Conservation (phyloP, 495 filamentous ascomycete species). For the Xylaria flabelliformis region DNA sequence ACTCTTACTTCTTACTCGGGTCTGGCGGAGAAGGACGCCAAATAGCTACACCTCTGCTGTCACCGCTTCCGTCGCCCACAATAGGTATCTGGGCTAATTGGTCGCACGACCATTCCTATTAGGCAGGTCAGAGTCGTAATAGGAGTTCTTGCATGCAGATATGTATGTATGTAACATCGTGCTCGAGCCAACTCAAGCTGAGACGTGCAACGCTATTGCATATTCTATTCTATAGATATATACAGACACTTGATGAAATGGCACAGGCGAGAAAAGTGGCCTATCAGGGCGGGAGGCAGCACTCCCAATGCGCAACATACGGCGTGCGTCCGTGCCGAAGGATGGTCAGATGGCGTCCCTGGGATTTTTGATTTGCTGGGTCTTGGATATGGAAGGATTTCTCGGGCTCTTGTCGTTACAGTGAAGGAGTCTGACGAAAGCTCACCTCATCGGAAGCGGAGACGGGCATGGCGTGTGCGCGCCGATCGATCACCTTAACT, state of each 20-base stretch:
- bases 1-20: not conserved
- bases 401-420: constrained; percentile 12
- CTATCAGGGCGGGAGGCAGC: constrained; percentile 25
- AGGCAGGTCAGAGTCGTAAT: constrained; percentile 30
- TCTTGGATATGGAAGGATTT: constrained; percentile 12
- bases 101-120: constrained; percentile 11
- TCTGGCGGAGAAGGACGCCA: not conserved
- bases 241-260: constrained; percentile 13
- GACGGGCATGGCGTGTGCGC: not conserved
- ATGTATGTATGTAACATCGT: constrained; percentile 29
- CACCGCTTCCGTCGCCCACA: not conserved
- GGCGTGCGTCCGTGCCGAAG: constrained; percentile 20
- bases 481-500: not conserved
- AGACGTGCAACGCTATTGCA: constrained; percentile 30
- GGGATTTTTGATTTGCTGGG: constrained; percentile 22
- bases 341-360: constrained; percentile 23
- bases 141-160: constrained; percentile 29
- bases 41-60: constrained; percentile 8
- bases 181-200: constrained; percentile 25
- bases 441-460: constrained; percentile 26
- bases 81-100: constrained; percentile 11
- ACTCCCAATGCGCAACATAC: constrained; percentile 24
- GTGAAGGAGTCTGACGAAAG: constrained; percentile 27
- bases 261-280: constrained; percentile 13
- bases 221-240: constrained; percentile 29